phyloP scores from a whole-genome alignment of 306 rosid genomes.

The Vachellia pachyceras region DNA sequence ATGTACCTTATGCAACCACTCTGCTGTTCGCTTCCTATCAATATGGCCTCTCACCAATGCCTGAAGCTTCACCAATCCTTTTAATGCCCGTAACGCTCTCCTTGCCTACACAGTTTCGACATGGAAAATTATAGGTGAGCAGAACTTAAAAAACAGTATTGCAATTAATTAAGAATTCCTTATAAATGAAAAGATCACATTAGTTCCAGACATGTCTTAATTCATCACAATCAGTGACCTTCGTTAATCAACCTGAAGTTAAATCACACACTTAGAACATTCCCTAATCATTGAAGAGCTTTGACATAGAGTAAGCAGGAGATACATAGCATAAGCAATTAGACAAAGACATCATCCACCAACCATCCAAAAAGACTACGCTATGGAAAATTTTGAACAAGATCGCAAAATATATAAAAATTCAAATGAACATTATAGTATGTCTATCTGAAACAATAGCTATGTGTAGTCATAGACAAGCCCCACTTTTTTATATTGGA shows the following conservation, averaged over 20 bases:
- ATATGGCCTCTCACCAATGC: conserved; percentile 90
- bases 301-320: background rate
- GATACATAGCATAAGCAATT: background rate
- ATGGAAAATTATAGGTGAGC: background rate
- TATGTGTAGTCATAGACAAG: conserved; percentile 34
- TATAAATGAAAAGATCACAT: background rate
- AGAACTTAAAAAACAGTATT: background rate
- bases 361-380: conserved; percentile 3
- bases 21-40: conserved; percentile 77
- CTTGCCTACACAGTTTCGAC: conserved; percentile 62
- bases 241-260: background rate
- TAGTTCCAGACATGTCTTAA: background rate
- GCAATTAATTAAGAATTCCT: background rate
- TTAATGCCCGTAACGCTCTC: conserved; percentile 81
- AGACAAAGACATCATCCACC: conserved; percentile 49
- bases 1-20: conserved; percentile 72
- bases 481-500: background rate
- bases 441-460: background rate
- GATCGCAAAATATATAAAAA: background rate
- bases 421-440: background rate
- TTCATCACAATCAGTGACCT: background rate
- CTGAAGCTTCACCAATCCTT: conserved; percentile 90
- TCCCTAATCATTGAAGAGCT: background rate
- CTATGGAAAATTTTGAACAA: background rate
- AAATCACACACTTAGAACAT: conserved; percentile 1